These are phyloP conservation scores for Arctium minus DNA, from an alignment of 129 eudicot species.

Conservation along the genomic window DNA sequence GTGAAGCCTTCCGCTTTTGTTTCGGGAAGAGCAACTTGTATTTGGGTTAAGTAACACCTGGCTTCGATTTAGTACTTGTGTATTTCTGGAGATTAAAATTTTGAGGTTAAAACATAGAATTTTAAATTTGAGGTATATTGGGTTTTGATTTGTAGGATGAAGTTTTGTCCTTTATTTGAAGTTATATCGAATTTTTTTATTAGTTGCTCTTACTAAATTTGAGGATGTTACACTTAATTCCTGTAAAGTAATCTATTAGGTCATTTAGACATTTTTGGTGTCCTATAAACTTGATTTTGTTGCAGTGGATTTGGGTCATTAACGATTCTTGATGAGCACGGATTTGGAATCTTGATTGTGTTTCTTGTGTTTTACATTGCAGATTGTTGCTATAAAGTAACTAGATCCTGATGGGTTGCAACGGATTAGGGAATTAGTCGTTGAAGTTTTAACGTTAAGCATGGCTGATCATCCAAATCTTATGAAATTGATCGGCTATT, in stretches of 20 bases:
- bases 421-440: constrained; percentile 75
- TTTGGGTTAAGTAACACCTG: too few relatives aligned
- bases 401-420: constrained; percentile 76
- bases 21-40: too few relatives aligned
- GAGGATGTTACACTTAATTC: neutral
- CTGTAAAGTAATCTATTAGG: neutral
- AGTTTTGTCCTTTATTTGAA: neutral
- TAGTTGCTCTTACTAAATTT: too few relatives aligned
- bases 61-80: too few relatives aligned
- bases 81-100: too few relatives aligned
- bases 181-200: too few relatives aligned
- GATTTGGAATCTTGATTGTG: neutral
- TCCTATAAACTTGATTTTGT: neutral
- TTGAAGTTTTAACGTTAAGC: constrained; percentile 74
- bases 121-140: too few relatives aligned
- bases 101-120: too few relatives aligned
- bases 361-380: constrained; percentile 9
- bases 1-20: too few relatives aligned
- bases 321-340: neutral
- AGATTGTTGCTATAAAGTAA: constrained; percentile 92
- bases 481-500: constrained; percentile 78
- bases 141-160: too few relatives aligned
- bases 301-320: neutral
- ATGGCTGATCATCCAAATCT: constrained; percentile 83
- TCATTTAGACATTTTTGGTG: neutral